Evolutionary conservation across 371 early-diverging fungal species (phyloP).

Genomic region (Mortierella sp.): DNA sequence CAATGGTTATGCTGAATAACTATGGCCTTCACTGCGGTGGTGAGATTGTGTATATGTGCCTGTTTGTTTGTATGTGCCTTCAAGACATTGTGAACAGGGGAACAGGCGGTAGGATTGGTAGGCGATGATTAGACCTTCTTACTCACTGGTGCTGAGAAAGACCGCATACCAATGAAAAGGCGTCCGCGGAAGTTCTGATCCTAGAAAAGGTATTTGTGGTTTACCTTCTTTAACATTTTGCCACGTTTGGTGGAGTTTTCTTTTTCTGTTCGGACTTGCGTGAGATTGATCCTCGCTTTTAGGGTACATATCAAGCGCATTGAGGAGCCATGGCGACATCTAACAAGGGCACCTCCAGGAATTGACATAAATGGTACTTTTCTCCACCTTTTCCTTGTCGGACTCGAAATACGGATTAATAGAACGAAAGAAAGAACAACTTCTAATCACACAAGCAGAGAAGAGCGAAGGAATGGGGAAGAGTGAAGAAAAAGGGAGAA

Average conservation of each 20-base stretch:
- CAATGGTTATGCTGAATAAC: no score
- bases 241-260: neutral
- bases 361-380: conserved; percentile 11
- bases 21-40: no score
- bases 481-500: neutral
- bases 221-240: neutral
- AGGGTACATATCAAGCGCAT: no score
- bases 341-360: neutral
- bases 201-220: neutral
- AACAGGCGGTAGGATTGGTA: no score
- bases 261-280: neutral
- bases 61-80: no score
- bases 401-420: conserved; percentile 2
- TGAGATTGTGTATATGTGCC: no score
- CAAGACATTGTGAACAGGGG: no score
- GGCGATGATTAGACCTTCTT: no score
- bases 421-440: neutral
- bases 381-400: neutral
- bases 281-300: no score
- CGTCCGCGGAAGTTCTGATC: no score
- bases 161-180: no score
- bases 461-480: neutral
- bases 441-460: neutral
- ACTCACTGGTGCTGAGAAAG: no score
- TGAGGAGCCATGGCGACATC: neutral